Evolutionary conservation across 2,329 filamentous ascomycete species (phyloP).

Genomic region (Colletotrichum neosansevieriae): DNA sequence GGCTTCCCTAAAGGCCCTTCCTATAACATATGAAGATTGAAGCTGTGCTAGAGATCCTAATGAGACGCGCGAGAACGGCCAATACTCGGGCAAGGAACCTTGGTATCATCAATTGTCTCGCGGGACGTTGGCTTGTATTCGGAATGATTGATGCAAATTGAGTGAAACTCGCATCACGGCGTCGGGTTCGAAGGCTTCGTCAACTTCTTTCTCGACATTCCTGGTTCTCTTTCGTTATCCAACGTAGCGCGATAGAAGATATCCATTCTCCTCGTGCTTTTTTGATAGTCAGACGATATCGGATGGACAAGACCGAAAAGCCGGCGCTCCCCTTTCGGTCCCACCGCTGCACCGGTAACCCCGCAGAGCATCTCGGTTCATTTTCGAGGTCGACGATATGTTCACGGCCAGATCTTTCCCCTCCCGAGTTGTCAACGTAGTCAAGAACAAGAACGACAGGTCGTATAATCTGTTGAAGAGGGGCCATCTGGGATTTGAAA

Average conservation of each 20-base stretch:
- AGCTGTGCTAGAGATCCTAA: not conserved
- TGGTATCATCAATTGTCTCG: not conserved
- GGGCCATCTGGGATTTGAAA: not conserved
- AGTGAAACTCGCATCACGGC: too few species aligned
- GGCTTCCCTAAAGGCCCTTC: not conserved
- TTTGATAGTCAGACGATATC: too few species aligned
- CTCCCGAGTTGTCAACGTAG: not conserved
- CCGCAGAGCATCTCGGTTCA: not conserved
- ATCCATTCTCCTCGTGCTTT: too few species aligned
- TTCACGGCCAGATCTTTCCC: not conserved
- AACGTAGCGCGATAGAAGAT: too few species aligned
- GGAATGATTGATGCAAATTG: too few species aligned
- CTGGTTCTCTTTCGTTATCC: too few species aligned
- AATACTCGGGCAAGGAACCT: not conserved
- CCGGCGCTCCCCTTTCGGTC: not conserved
- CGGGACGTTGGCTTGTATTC: too few species aligned
- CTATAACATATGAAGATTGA: not conserved
- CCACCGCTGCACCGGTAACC: not conserved
- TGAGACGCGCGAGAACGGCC: not conserved
- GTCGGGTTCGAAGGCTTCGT: too few species aligned
- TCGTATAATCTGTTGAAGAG: not conserved
- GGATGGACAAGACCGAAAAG: too few species aligned
- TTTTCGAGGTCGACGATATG: not conserved
- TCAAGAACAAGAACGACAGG: not conserved
- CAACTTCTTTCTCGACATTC: too few species aligned